Conservation (phyloP, 2,329 filamentous ascomycete genomes). For the Aspergillus piperis region DNA sequence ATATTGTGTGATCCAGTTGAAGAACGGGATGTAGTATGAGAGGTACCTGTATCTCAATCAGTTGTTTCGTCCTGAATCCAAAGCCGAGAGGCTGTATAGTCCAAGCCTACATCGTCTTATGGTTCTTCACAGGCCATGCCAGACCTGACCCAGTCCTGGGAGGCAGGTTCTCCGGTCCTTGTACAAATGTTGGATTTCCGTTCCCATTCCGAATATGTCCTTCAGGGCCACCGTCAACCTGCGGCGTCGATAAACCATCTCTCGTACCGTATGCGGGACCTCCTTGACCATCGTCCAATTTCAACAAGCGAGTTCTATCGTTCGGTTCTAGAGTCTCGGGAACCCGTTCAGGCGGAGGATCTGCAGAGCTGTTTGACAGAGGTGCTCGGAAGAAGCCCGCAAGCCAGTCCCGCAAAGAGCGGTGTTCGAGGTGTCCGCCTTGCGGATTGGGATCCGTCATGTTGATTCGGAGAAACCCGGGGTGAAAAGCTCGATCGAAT, state of each 20-base stretch:
- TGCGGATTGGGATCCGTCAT: conserved; percentile 34
- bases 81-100: background rate
- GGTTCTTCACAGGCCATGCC: conserved; percentile 72
- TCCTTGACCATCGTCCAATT: conserved; percentile 40
- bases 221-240: conserved; percentile 36
- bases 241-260: conserved; percentile 52
- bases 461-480: conserved; percentile 5
- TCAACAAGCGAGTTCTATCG: conserved; percentile 40
- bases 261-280: conserved; percentile 42
- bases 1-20: conserved; percentile 91
- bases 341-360: conserved; percentile 14
- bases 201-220: conserved; percentile 14
- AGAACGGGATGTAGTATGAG: conserved; percentile 86
- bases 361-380: conserved; percentile 15
- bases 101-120: conserved; percentile 66
- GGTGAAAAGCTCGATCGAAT: conserved; percentile 4
- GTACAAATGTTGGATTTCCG: conserved; percentile 41
- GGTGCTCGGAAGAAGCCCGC: conserved; percentile 33
- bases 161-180: conserved; percentile 65
- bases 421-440: conserved; percentile 21
- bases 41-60: conserved; percentile 65
- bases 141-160: conserved; percentile 69
- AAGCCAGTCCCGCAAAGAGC: conserved; percentile 35
- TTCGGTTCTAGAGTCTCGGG: conserved; percentile 25
- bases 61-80: background rate